A percentile compares a stretch with the other conserved stretches of the same genome.
phyloP scores from a whole-genome alignment of 2,329 filamentous ascomycete genomes.

The Periconia sp. region DNA sequence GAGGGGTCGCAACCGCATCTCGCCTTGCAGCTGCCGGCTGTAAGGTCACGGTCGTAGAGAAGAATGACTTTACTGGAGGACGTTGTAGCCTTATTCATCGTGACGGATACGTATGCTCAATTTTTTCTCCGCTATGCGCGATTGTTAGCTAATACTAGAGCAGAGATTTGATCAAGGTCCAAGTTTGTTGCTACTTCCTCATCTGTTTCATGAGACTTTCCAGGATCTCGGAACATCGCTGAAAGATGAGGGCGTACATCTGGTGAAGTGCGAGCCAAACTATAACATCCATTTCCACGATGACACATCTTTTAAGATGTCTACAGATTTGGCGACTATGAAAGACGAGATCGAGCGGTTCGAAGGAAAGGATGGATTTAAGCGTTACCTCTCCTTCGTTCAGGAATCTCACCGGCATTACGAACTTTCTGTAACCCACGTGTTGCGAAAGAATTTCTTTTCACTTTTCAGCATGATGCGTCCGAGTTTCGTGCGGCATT shows the following conservation, averaged over 20 bases:
- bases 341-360: conserved; percentile 74
- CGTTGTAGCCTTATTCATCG: conserved; percentile 70
- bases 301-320: conserved; percentile 67
- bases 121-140: neutral
- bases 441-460: conserved; percentile 72
- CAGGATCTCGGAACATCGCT: conserved; percentile 71
- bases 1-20: conserved; percentile 74
- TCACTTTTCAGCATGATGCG: conserved; percentile 63
- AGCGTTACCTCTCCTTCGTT: conserved; percentile 71
- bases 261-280: conserved; percentile 76
- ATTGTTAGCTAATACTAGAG: conserved; percentile 11
- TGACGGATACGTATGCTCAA: conserved; percentile 60
- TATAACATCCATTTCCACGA: conserved; percentile 78
- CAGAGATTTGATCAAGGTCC: conserved; percentile 78
- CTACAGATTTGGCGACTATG: conserved; percentile 73
- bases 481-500: conserved; percentile 63
- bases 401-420: conserved; percentile 73
- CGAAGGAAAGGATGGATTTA: conserved; percentile 74
- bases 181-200: conserved; percentile 73
- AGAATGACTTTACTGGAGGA: conserved; percentile 75
- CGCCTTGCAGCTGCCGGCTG: conserved; percentile 74
- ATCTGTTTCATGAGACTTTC: conserved; percentile 73
- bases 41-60: conserved; percentile 77
- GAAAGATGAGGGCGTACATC: conserved; percentile 67
- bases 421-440: conserved; percentile 69